Percentiles rank a stretch among this genome's conserved stretches.
Evolutionary conservation across 371 early-diverging fungal species (phyloP).

Genomic region (Apophysomyces variabilis): DNA sequence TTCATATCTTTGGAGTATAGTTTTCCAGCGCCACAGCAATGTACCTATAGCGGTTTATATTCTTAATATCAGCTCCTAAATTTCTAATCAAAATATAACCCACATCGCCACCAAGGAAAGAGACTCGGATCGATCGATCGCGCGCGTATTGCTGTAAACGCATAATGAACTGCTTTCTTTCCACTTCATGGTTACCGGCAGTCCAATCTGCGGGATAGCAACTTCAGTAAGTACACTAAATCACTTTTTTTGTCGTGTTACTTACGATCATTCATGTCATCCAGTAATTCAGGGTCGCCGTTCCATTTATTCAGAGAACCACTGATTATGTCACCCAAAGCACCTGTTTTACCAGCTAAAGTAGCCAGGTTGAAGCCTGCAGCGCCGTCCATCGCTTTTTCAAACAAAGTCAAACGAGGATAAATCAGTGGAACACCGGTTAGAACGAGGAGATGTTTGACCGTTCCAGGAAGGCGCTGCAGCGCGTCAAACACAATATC

Average conservation of each 20-base stretch:
- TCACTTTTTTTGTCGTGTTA: background rate
- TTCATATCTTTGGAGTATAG: conserved; percentile 55
- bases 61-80: background rate
- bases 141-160: conserved; percentile 71
- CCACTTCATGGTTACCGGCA: conserved; percentile 69
- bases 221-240: background rate
- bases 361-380: conserved; percentile 42
- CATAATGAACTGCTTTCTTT: conserved; percentile 69
- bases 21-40: conserved; percentile 77
- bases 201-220: conserved; percentile 60
- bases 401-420: conserved; percentile 73
- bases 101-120: conserved; percentile 86
- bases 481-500: conserved; percentile 64
- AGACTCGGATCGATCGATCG: conserved; percentile 70
- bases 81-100: background rate
- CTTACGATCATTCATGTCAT: conserved; percentile 81
- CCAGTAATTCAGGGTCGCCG: conserved; percentile 85
- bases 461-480: conserved; percentile 46
- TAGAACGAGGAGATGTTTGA: conserved; percentile 71
- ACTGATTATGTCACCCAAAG: conserved; percentile 42
- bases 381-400: conserved; percentile 59
- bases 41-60: conserved; percentile 37
- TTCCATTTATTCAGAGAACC: conserved; percentile 61
- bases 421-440: conserved; percentile 79
- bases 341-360: conserved; percentile 42